phyloP scores from a whole-genome alignment of 106 monocot species.

The Iris macrosiphon region DNA sequence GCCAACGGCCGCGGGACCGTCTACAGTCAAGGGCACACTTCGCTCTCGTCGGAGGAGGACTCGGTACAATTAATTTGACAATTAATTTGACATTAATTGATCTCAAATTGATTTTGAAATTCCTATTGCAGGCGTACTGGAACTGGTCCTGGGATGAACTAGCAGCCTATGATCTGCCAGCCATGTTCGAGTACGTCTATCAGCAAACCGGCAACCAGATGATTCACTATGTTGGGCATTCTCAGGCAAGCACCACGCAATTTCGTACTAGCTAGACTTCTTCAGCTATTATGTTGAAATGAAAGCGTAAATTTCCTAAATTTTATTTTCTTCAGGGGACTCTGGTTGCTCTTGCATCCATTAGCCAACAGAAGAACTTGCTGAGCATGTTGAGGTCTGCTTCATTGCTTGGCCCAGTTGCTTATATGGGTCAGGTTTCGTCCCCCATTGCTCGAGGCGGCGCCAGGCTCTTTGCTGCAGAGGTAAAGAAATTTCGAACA shows the following conservation, averaged over 20 bases:
- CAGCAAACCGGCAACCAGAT: conserved; percentile 19
- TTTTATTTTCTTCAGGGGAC: conserved; percentile 33
- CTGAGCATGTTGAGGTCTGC: conserved; percentile 41
- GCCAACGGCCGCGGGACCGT: conserved; percentile 26
- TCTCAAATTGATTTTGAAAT: neutral
- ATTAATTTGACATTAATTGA: too few species aligned
- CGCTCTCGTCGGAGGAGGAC: conserved; percentile 7
- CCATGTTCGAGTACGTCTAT: conserved; percentile 28
- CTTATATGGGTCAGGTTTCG: conserved; percentile 31
- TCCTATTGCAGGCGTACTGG: conserved; percentile 36
- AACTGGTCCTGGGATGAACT: conserved; percentile 63
- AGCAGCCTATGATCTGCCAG: conserved; percentile 38
- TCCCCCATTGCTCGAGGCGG: conserved; percentile 16
- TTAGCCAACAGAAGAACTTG: conserved; percentile 23
- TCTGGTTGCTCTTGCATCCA: conserved; percentile 33
- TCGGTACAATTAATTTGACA: conserved; percentile 4
- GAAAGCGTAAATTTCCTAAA: neutral
- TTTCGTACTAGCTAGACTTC: too few species aligned
- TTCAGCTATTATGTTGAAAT: too few species aligned
- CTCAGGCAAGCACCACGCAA: conserved; percentile 18
- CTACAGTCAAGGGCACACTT: conserved; percentile 14
- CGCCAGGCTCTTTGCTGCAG: neutral
- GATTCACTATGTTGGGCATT: conserved; percentile 49
- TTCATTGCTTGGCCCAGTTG: conserved; percentile 51
- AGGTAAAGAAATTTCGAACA: neutral